These are phyloP conservation scores for Delitschia confertaspora DNA, from an alignment of 495 filamentous ascomycete genomes.

Conservation along the genomic window DNA sequence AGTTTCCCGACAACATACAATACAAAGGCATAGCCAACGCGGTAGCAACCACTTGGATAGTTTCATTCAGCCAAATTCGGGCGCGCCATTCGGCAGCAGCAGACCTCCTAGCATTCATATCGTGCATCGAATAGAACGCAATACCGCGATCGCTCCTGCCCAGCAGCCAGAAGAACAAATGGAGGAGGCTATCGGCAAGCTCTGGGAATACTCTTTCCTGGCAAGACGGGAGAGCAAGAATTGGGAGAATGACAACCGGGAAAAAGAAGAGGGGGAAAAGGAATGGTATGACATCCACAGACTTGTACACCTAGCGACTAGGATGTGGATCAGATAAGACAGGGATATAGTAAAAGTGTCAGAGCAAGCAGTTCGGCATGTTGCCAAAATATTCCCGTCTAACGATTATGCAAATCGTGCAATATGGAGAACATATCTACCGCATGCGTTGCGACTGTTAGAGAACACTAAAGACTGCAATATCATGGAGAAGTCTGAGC, in stretches of 20 bases:
- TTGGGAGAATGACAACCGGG: too few relatives aligned
- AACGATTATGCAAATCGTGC: slow-evolving; percentile 12
- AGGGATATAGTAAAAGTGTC: slow-evolving; percentile 1
- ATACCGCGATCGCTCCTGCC: slow-evolving; percentile 24
- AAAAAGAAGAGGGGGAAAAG: slow-evolving; percentile 4
- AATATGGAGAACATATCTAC: slow-evolving; percentile 28
- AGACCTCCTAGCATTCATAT: slow-evolving; percentile 20
- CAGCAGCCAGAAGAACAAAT: slow-evolving; percentile 7
- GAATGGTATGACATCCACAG: slow-evolving; percentile 18
- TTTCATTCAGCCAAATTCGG: slow-evolving; percentile 14
- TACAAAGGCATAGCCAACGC: slow-evolving; percentile 7
- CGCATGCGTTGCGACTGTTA: slow-evolving; percentile 27
- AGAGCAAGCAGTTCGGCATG: neutral
- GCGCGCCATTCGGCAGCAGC: slow-evolving; percentile 11
- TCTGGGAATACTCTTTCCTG: slow-evolving; percentile 22
- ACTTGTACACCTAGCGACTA: slow-evolving; percentile 26
- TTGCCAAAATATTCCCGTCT: slow-evolving; percentile 20
- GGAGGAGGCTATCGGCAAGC: slow-evolving; percentile 14
- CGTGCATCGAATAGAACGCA: slow-evolving; percentile 28
- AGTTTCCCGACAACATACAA: slow-evolving; percentile 14
- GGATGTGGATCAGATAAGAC: slow-evolving; percentile 29
- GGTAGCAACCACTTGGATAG: slow-evolving; percentile 21
- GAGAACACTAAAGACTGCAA: neutral
- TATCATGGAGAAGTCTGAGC: slow-evolving; percentile 1
- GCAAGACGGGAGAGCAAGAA: too few relatives aligned